phyloP scores from a whole-genome alignment of 2,329 filamentous ascomycete genomes.

The Capronia epimyces region DNA sequence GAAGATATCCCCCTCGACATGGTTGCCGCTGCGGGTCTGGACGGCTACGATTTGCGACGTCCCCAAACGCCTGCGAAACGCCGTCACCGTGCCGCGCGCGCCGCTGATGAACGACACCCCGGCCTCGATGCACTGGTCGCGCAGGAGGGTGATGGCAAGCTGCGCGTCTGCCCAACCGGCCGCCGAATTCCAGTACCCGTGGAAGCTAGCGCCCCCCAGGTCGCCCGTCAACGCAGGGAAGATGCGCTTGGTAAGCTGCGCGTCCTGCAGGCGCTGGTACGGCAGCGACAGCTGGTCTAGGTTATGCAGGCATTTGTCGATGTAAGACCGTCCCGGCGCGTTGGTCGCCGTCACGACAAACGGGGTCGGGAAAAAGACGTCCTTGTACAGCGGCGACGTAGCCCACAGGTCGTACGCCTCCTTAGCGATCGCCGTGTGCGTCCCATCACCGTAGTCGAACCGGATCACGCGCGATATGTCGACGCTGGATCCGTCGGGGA shows the following conservation, averaged over 20 bases:
- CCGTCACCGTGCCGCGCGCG: conserved; percentile 9
- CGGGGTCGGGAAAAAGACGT: conserved; percentile 17
- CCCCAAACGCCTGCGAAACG: conserved; percentile 26
- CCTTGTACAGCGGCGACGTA: conserved; percentile 17
- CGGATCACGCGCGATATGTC: conserved; percentile 35
- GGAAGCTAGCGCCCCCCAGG: conserved; percentile 34
- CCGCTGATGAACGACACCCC: conserved; percentile 19
- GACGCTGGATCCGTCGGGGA: conserved; percentile 33
- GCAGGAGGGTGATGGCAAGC: conserved; percentile 25
- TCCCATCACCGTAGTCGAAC: conserved; percentile 33
- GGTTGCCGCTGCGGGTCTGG: conserved; percentile 1
- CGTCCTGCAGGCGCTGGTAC: conserved; percentile 5
- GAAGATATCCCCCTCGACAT: conserved; percentile 11
- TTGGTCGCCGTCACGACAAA: conserved; percentile 30
- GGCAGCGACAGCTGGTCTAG: not conserved
- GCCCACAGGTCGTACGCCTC: conserved; percentile 28
- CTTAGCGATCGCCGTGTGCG: conserved; percentile 30
- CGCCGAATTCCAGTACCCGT: conserved; percentile 42
- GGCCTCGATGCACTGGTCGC: conserved; percentile 1
- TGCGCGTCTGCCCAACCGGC: conserved; percentile 43
- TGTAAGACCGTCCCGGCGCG: conserved; percentile 26
- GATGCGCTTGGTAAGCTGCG: conserved; percentile 33
- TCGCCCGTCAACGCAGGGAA: conserved; percentile 36
- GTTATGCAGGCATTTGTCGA: not conserved
- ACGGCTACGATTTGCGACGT: conserved; percentile 48